These are phyloP conservation scores for Tardiomyces blankii DNA, from an alignment of 1,139 yeast species.

Conservation along the genomic window DNA sequence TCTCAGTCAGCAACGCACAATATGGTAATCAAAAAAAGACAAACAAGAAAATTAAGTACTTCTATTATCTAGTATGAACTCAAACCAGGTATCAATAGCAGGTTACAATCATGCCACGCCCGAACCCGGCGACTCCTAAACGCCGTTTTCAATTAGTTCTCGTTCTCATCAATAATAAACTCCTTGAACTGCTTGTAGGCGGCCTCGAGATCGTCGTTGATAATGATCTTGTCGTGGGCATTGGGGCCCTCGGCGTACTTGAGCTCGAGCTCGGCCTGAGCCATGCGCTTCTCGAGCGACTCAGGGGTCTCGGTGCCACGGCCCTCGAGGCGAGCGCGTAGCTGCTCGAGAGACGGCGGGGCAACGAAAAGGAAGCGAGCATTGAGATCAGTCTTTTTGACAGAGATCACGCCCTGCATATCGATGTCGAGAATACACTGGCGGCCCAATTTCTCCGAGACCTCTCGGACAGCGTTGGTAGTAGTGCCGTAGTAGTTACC, in stretches of 20 bases:
- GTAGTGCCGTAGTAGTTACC: slow-evolving; percentile 97
- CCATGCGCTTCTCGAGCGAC: slow-evolving; percentile 68
- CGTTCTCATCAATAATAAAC: slow-evolving; percentile 34
- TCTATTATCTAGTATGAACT: too few relatives aligned
- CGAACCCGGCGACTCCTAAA: too few relatives aligned
- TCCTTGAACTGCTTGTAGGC: slow-evolving; percentile 75
- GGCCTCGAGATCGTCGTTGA: slow-evolving; percentile 82
- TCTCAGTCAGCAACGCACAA: too few relatives aligned
- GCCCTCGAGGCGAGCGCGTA: slow-evolving; percentile 61
- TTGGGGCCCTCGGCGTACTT: slow-evolving; percentile 78
- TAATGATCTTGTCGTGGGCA: slow-evolving; percentile 81
- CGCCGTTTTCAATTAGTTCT: too few relatives aligned
- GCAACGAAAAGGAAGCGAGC: slow-evolving; percentile 82
- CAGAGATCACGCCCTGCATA: slow-evolving; percentile 96
- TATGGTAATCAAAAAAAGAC: too few relatives aligned
- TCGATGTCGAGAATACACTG: slow-evolving; percentile 92
- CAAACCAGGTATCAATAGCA: too few relatives aligned
- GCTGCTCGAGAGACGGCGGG: slow-evolving; percentile 80
- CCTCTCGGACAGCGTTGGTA: slow-evolving; percentile 71
- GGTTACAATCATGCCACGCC: too few relatives aligned
- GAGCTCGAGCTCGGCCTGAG: slow-evolving; percentile 79
- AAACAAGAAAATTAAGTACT: too few relatives aligned
- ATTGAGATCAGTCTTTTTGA: slow-evolving; percentile 68
- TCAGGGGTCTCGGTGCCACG: slow-evolving; percentile 95
- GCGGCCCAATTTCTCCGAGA: slow-evolving; percentile 38